These are phyloP conservation scores for Fraxinus americana DNA, from an alignment of 257 asterid species.

Conservation along the genomic window DNA sequence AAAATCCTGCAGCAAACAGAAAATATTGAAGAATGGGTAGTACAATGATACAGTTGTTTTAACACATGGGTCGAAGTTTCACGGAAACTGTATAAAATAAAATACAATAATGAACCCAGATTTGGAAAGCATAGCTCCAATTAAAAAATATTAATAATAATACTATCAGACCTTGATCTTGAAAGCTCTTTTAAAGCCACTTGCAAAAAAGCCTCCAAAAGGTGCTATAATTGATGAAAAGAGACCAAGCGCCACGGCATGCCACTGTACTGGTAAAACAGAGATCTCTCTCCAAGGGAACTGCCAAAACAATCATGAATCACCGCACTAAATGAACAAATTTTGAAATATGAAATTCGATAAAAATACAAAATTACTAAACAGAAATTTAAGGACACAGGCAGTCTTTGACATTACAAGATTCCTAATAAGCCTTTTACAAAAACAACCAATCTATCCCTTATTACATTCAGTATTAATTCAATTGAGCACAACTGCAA, in stretches of 20 bases:
- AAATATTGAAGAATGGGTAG: constrained; percentile 15
- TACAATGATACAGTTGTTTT: constrained; percentile 4
- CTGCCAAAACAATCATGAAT: constrained; percentile 38
- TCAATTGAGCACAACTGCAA: background rate
- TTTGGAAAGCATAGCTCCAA: background rate
- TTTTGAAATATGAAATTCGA: constrained; percentile 6
- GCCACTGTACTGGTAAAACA: constrained; percentile 81
- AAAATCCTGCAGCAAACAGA: constrained; percentile 67
- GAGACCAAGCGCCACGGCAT: constrained; percentile 73
- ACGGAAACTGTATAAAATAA: background rate
- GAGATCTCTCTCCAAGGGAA: constrained; percentile 69
- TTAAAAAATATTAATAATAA: background rate
- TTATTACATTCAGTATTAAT: background rate
- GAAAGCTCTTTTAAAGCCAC: constrained; percentile 99
- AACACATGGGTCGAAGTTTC: constrained; percentile 2
- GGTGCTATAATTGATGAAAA: constrained; percentile 98
- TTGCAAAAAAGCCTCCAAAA: constrained; percentile 97
- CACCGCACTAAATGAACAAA: constrained; percentile 18
- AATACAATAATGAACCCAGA: background rate
- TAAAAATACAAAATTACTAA: background rate
- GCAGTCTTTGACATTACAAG: background rate
- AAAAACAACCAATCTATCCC: background rate
- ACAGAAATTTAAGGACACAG: background rate
- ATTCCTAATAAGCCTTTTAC: background rate
- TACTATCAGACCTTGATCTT: constrained; percentile 71